Base-by-base conservation (phyloP, 495 filamentous ascomycete genomes). In the Aeminium ludgeri region DNA sequence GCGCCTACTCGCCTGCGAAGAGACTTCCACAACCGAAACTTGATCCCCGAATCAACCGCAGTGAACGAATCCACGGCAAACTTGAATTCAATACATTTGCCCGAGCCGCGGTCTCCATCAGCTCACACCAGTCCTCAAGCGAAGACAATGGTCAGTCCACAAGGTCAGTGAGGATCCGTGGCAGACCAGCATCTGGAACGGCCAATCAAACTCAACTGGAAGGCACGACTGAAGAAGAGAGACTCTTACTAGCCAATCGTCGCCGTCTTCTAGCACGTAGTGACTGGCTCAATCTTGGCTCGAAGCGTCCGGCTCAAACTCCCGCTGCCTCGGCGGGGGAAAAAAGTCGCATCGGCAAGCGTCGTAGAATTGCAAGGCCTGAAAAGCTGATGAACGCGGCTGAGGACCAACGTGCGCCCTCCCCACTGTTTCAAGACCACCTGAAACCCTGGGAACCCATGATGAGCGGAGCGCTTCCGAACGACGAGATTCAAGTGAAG, bases 201-300 rank as follows among this genome's bases (percentile, higher is more conserved):
- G 23, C 8, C 4, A 8, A 8, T 25, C 23, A 8, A 25, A 4
- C 23, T 4, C 13, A 5, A 30, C 18, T 23, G 27, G 33, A 20
- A 27, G 27, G 27, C 15, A 34, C 30, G 1, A 20, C 10, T 10
- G 18, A 43, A 32, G 34, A 43, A 30, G 39, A 52, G 30, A 28
- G 10, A 34, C 30, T 40, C 10, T 20, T 62, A 10, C 46, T 58
- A 18, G 44, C 43, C 0, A 46, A 37, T 30, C 55, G 52, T 18
- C 41, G 38, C 23, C 30, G 52, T n/a, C 49, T 62, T 3, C 50
- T 62, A 2, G 30, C 41, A 3, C 51, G 41, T 30, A 16, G 30
- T 13, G 59, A 62, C 37, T 62, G 59, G 59, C 46, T 49, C 10
- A 51, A 53, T 1, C 41, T 62, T 10, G 41, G 37, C 25, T 30